Evolutionary conservation across 306 rosid genomes (phyloP).

Genomic region (Corylus avellana): DNA sequence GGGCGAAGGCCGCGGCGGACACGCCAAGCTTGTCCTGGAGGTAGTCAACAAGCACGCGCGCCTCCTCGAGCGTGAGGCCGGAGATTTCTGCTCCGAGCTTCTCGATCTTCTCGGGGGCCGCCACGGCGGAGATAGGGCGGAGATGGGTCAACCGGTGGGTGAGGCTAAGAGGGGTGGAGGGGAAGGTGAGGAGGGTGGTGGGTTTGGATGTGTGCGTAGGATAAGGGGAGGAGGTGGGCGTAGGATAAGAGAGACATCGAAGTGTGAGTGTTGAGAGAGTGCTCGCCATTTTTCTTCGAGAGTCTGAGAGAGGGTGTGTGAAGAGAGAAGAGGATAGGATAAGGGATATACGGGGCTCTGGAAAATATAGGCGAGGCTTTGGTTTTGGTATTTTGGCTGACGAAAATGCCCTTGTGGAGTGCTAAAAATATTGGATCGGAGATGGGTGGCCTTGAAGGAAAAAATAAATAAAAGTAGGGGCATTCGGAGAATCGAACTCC

Average conservation of each 20-base stretch:
- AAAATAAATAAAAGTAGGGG: conserved; percentile 16
- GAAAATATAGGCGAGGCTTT: not conserved
- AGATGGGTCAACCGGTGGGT: conserved; percentile 47
- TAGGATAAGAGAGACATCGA: conserved; percentile 40
- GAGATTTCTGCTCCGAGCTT: conserved; percentile 66
- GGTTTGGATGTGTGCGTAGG: conserved; percentile 43
- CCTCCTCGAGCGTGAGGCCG: conserved; percentile 80
- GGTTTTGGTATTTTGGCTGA: not conserved
- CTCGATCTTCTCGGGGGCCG: conserved; percentile 61
- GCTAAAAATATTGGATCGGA: not conserved
- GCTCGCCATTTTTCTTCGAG: conserved; percentile 45
- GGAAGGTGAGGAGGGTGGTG: conserved; percentile 45
- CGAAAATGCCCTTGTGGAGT: conserved; percentile 21
- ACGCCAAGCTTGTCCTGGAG: conserved; percentile 97
- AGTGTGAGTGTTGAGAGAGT: conserved; percentile 58
- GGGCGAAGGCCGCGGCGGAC: conserved; percentile 81
- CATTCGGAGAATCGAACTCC: conserved; percentile 71
- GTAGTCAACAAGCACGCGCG: conserved; percentile 70
- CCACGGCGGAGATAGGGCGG: conserved; percentile 69
- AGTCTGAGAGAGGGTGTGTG: not conserved
- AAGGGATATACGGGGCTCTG: conserved; percentile 21
- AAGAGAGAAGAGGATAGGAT: conserved; percentile 33
- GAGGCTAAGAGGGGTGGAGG: conserved; percentile 31
- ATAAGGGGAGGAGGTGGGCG: conserved; percentile 29
- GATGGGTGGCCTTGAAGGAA: too few relatives aligned